A percentile compares a stretch with the other conserved stretches of the same genome.
These are phyloP conservation scores for Glaciozyma martinii DNA, from an alignment of 768 basidiomycete species.

Conservation along the genomic window DNA sequence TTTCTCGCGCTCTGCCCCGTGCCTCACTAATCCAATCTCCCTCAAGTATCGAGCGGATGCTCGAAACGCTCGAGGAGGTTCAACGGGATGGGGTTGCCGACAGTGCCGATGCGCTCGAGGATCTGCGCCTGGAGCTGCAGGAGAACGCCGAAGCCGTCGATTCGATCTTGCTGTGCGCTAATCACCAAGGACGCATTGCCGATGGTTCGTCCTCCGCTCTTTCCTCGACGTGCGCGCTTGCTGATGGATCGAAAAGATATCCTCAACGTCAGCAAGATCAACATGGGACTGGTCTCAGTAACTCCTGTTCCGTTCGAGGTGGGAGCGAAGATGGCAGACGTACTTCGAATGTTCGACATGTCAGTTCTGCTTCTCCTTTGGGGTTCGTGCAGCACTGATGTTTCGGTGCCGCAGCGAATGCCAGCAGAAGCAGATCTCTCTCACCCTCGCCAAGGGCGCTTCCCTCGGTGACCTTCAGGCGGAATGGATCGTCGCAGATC, in stretches of 20 bases:
- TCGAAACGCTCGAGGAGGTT: slow-evolving; percentile 11
- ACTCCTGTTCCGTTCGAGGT: slow-evolving; percentile 9
- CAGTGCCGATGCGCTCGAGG: background rate
- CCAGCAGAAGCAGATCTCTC: slow-evolving; percentile 17
- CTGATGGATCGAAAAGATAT: background rate
- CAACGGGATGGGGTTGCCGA: background rate
- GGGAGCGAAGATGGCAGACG: slow-evolving; percentile 9
- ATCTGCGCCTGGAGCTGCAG: slow-evolving; percentile 15
- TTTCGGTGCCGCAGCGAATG: slow-evolving; percentile 14
- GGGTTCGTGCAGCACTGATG: too few relatives aligned
- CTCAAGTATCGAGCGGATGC: slow-evolving; percentile 13
- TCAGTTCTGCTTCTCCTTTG: background rate
- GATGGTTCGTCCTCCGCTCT: slow-evolving; percentile 9
- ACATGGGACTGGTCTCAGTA: slow-evolving; percentile 13
- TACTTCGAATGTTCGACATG: slow-evolving; percentile 19
- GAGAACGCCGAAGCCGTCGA: slow-evolving; percentile 28
- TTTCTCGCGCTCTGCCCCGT: too few relatives aligned
- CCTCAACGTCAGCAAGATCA: slow-evolving; percentile 19
- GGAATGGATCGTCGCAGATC: slow-evolving; percentile 15
- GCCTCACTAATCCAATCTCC: too few relatives aligned
- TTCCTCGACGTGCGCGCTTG: background rate
- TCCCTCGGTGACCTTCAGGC: slow-evolving; percentile 5
- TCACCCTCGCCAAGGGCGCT: slow-evolving; percentile 1
- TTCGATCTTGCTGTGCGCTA: slow-evolving; percentile 25
- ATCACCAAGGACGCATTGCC: slow-evolving; percentile 23